A percentile compares a stretch with the other conserved stretches of the same genome.
Conservation (phyloP, 306 rosid species). For the Fragaria vesca region DNA sequence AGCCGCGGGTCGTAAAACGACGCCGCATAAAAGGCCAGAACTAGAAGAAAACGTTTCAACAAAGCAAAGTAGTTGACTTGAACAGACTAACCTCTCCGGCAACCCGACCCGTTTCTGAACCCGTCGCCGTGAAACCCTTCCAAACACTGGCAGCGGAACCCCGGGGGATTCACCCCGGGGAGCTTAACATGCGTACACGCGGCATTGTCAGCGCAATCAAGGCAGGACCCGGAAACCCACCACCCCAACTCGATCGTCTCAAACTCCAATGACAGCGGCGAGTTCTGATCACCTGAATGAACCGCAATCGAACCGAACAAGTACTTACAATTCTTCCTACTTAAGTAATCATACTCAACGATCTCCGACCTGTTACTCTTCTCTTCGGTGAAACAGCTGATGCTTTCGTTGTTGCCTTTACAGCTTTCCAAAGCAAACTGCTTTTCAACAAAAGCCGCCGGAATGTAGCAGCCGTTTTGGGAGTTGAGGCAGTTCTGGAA, state of each 20-base stretch:
- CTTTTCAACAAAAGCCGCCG: slow-evolving; percentile 28
- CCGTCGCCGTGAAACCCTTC: slow-evolving; percentile 71
- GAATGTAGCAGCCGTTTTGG: slow-evolving; percentile 39
- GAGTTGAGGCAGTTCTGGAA: slow-evolving; percentile 39
- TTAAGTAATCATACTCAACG: slow-evolving; percentile 12
- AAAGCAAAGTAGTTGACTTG: not conserved
- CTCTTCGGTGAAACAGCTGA: slow-evolving; percentile 46
- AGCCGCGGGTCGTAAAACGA: not conserved
- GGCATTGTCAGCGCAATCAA: slow-evolving; percentile 37
- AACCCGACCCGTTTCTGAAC: slow-evolving; percentile 45
- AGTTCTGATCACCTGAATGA: slow-evolving; percentile 23
- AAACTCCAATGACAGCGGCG: slow-evolving; percentile 39
- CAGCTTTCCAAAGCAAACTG: slow-evolving; percentile 26
- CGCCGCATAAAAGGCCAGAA: not conserved
- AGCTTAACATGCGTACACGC: not conserved
- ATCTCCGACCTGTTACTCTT: not conserved
- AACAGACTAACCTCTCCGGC: slow-evolving; percentile 71
- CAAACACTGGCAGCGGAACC: slow-evolving; percentile 57
- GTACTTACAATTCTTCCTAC: slow-evolving; percentile 22
- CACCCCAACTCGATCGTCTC: slow-evolving; percentile 63
- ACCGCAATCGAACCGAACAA: slow-evolving; percentile 53
- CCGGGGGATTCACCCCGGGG: not conserved
- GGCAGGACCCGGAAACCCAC: slow-evolving; percentile 53
- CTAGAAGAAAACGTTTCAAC: not conserved
- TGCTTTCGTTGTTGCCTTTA: slow-evolving; percentile 18